Evolutionary conservation across 2,329 filamentous ascomycete genomes (phyloP).

Genomic region (Arachnomyces sp.): DNA sequence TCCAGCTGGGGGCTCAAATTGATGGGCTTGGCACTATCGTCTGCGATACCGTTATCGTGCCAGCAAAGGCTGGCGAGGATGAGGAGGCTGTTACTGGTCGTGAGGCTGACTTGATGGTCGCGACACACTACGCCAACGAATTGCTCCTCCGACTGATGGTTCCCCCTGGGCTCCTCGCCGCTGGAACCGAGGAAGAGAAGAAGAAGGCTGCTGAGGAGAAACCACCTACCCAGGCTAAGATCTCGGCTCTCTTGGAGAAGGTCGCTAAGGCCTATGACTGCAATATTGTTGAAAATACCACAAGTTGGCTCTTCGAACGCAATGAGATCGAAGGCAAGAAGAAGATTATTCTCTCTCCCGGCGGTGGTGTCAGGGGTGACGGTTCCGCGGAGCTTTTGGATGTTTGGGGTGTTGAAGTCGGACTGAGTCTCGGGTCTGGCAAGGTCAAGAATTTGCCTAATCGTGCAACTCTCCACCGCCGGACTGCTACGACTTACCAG

Average conservation of each 20-base stretch:
- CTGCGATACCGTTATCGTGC: slow-evolving; percentile 80
- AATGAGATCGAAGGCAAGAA: slow-evolving; percentile 98
- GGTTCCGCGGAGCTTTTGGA: slow-evolving; percentile 81
- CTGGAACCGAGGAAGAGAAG: slow-evolving; percentile 88
- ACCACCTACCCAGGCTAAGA: slow-evolving; percentile 74
- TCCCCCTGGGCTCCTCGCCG: slow-evolving; percentile 74
- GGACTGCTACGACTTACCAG: slow-evolving; percentile 82
- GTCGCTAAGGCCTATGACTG: slow-evolving; percentile 83
- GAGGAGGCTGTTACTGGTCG: slow-evolving; percentile 60
- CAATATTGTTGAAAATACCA: slow-evolving; percentile 94
- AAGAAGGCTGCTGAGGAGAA: slow-evolving; percentile 79
- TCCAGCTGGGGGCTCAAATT: slow-evolving; percentile 98
- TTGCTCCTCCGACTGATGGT: slow-evolving; percentile 83
- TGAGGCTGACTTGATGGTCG: slow-evolving; percentile 77
- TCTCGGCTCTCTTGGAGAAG: slow-evolving; percentile 82
- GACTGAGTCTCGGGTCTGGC: slow-evolving; percentile 79
- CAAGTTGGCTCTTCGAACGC: slow-evolving; percentile 89
- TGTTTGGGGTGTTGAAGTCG: slow-evolving; percentile 96
- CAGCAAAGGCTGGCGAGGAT: slow-evolving; percentile 50
- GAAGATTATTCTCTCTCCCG: slow-evolving; percentile 84
- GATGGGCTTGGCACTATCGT: slow-evolving; percentile 95
- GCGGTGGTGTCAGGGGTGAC: slow-evolving; percentile 85
- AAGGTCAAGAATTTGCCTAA: slow-evolving; percentile 91
- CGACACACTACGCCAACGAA: slow-evolving; percentile 93
- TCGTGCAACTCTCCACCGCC: slow-evolving; percentile 83